These are phyloP conservation scores for Paecilomyces variotii DNA, from an alignment of 2,329 filamentous ascomycete genomes.

Conservation along the genomic window DNA sequence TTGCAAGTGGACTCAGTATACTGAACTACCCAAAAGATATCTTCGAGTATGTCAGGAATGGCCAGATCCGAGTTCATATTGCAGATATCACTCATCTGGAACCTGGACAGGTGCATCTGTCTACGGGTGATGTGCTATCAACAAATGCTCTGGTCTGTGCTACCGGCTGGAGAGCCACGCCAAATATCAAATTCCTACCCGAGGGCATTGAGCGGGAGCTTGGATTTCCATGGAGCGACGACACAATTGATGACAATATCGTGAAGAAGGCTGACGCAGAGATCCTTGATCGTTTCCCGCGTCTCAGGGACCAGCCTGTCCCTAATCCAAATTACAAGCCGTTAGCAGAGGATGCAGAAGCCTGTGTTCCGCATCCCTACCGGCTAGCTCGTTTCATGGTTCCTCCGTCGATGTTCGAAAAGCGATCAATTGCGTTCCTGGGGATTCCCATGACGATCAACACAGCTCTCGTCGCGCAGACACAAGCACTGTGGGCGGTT, in stretches of 20 bases:
- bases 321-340: conserved; percentile 16
- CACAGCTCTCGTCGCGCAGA: conserved; percentile 38
- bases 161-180: conserved; percentile 50
- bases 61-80: conserved; percentile 48
- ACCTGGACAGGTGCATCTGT: conserved; percentile 39
- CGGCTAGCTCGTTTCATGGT: conserved; percentile 42
- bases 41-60: conserved; percentile 47
- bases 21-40: conserved; percentile 53
- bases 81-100: conserved; percentile 47
- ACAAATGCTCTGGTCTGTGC: conserved; percentile 47
- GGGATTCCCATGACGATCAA: conserved; percentile 41
- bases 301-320: conserved; percentile 1
- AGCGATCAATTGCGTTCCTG: conserved; percentile 42
- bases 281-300: conserved; percentile 2
- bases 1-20: conserved; percentile 50
- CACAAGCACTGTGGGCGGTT: conserved; percentile 54
- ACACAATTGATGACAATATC: conserved; percentile 1
- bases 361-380: conserved; percentile 37
- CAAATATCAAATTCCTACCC: conserved; percentile 40
- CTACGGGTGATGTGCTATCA: conserved; percentile 36
- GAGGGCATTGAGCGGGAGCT: conserved; percentile 1
- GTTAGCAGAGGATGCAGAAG: conserved; percentile 25
- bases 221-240: conserved; percentile 2
- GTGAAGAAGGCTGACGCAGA: conserved; percentile 11
- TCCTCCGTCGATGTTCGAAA: conserved; percentile 32